Evolutionary conservation across 2,329 filamentous ascomycete species (phyloP).

Genomic region (Ophiostoma himal-ulmi): DNA sequence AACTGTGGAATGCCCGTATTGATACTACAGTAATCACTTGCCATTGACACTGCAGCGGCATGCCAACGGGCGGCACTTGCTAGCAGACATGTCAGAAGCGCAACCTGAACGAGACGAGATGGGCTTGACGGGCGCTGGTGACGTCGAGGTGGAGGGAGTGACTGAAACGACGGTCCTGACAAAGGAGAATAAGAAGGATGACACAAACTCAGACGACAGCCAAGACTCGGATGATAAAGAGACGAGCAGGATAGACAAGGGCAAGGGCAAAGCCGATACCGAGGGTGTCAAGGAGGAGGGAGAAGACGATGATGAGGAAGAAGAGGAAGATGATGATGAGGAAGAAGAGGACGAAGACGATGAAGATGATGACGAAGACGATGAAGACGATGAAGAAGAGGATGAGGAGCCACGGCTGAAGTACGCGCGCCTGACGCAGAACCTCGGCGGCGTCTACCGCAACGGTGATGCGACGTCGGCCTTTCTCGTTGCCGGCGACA

Average conservation of each 20-base stretch:
- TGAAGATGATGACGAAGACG: slow-evolving; percentile 42
- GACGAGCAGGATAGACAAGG: slow-evolving; percentile 6
- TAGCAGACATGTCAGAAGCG: slow-evolving; percentile 25
- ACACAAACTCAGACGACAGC: background rate
- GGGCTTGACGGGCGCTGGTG: background rate
- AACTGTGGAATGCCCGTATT: background rate
- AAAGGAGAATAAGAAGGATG: slow-evolving; percentile 28
- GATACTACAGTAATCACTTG: background rate
- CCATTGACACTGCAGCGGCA: slow-evolving; percentile 13
- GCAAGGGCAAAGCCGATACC: slow-evolving; percentile 16
- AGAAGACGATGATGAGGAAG: slow-evolving; percentile 44
- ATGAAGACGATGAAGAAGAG: slow-evolving; percentile 67
- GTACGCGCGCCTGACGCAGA: slow-evolving; percentile 79
- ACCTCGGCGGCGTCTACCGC: slow-evolving; percentile 74
- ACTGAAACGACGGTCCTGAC: background rate
- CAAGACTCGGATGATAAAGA: background rate
- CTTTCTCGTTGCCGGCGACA: slow-evolving; percentile 87
- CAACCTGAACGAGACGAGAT: slow-evolving; percentile 19
- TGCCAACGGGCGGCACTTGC: slow-evolving; percentile 22
- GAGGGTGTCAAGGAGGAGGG: slow-evolving; percentile 83
- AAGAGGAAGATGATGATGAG: slow-evolving; percentile 28
- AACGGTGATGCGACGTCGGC: slow-evolving; percentile 93
- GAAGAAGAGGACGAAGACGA: slow-evolving; percentile 29
- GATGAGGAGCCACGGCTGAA: slow-evolving; percentile 94
- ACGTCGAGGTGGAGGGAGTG: background rate